phyloP scores from a whole-genome alignment of 306 rosid genomes.

The Vigna mungo region DNA sequence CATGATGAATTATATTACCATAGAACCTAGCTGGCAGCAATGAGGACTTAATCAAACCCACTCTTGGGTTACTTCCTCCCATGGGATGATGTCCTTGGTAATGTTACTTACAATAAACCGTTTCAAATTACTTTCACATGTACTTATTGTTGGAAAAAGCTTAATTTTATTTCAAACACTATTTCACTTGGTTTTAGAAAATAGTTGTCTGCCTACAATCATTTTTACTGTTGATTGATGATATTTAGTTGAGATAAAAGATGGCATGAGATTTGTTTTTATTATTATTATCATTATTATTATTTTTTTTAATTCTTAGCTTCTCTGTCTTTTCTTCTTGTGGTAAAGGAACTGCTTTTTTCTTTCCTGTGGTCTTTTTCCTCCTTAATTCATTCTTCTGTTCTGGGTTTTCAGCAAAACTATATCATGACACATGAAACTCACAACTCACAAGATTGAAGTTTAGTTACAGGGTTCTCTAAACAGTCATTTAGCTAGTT shows the following conservation, averaged over 20 bases:
- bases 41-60: constrained; percentile 17
- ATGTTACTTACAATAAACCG: constrained; percentile 1
- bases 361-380: not conserved
- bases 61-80: constrained; percentile 4
- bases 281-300: too few relatives aligned
- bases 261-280: too few relatives aligned
- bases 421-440: not conserved
- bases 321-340: too few relatives aligned
- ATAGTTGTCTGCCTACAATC: too few relatives aligned
- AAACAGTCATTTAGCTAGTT: constrained; percentile 5
- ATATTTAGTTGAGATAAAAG: too few relatives aligned
- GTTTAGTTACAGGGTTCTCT: constrained; percentile 13
- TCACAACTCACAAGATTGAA: not conserved
- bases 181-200: too few relatives aligned
- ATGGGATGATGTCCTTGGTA: constrained; percentile 23
- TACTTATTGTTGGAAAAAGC: constrained; percentile 9
- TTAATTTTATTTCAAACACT: too few relatives aligned
- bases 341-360: too few relatives aligned
- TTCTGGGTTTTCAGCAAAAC: not conserved
- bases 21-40: not conserved
- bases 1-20: constrained; percentile 9
- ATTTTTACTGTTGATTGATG: too few relatives aligned
- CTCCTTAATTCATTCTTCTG: not conserved
- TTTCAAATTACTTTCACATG: not conserved
- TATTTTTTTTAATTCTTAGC: too few relatives aligned